Base-by-base conservation (phyloP, 352 stramenopile species). In the Pythium dissotocum region DNA sequence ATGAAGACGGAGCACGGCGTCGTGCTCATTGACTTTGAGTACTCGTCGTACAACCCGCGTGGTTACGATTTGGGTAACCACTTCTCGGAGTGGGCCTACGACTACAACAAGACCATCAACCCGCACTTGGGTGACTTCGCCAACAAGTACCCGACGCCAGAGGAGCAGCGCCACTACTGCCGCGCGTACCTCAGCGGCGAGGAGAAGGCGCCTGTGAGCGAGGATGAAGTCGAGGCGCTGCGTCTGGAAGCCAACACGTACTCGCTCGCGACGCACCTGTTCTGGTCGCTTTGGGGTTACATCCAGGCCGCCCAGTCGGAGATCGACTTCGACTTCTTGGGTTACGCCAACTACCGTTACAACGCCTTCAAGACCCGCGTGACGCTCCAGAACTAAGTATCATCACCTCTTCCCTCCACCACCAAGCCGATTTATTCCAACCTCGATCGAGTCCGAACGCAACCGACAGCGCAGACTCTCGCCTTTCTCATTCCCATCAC, bases 1-100 rank as follows among this genome's bases (percentile, higher is more conserved):
- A 94, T 98, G 78, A 80, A 78, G 35, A 89, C 77, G 26, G 80
- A 90, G 16, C 55, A 64, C 1, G 77, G 75, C 57, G 85, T 97
- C 33, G 80, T 93, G 67, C 74, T 98, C 30, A 97, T 98, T 60
- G 93, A 98, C 71, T 98, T 97, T 82, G 94, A 98, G 82, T 98
- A 98, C 79, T 95, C 85, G 57, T 91, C 82, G 53, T 98, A 96
- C 75, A 98, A 98, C 73, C 86, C 81, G 52, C 83, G 91, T 5
- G 93, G 88, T 0, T 98, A 94, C 65, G 94, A 98, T 63, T 30
- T 98, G 35, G 93, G 87, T 24, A 98, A 98, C 75, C 92, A 98
- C 78, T 98, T 98, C 70, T 97, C 85, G 61, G 87, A 94, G 67
- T 95, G 85, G 85, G 82, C 71, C 6, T 94, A 86, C 69, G 81